phyloP scores from a whole-genome alignment of 2,329 filamentous ascomycete genomes.

The Fusarium foetens region DNA sequence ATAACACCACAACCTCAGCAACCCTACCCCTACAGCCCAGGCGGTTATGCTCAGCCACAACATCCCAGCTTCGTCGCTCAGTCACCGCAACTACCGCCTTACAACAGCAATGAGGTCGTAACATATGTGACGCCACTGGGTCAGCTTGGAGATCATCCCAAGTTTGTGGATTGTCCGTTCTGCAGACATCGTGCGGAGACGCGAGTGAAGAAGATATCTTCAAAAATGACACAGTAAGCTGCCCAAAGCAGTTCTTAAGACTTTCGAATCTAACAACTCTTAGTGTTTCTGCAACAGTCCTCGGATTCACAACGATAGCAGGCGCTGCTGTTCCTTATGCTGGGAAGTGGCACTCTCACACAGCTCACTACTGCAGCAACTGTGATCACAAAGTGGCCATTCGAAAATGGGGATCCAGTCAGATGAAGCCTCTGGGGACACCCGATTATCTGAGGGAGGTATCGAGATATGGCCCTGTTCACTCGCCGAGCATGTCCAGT shows the following conservation, averaged over 20 bases:
- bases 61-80: not conserved
- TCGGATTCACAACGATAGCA: constrained; percentile 36
- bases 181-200: constrained; percentile 35
- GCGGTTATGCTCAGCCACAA: not conserved
- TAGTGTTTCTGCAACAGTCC: constrained; percentile 31
- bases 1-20: not conserved
- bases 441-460: constrained; percentile 36
- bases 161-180: constrained; percentile 41
- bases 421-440: constrained; percentile 34
- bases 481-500: not conserved
- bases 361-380: constrained; percentile 38
- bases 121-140: constrained; percentile 35
- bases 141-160: constrained; percentile 36
- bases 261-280: not conserved
- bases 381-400: constrained; percentile 38
- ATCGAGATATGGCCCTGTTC: constrained; percentile 27
- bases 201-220: constrained; percentile 36
- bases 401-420: constrained; percentile 13
- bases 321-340: constrained; percentile 39
- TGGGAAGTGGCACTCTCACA: constrained; percentile 32
- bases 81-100: not conserved
- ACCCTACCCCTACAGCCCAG: not conserved
- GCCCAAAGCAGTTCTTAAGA: accelerated
- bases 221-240: constrained; percentile 36
- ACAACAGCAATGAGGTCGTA: not conserved